Evolutionary conservation across 371 early-diverging fungal species (phyloP).

Genomic region (Mortierella sp.): DNA sequence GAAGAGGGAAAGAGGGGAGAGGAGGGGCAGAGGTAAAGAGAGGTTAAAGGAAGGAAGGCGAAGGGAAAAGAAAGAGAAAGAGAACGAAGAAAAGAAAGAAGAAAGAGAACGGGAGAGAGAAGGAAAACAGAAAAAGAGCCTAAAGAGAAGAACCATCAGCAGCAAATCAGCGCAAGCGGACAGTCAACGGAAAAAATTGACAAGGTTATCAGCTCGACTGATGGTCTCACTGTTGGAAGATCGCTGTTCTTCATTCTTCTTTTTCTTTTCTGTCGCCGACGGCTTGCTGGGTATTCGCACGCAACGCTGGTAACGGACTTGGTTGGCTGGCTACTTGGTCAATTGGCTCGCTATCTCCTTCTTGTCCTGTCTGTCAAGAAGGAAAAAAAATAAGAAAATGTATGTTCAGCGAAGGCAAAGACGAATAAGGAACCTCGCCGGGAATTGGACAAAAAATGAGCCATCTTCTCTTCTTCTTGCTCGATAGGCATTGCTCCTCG

Average conservation of each 20-base stretch:
- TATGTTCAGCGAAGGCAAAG: neutral
- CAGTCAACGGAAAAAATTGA: neutral
- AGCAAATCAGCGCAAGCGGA: neutral
- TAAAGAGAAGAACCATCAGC: neutral
- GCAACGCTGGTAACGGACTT: too few relatives aligned
- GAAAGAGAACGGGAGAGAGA: neutral
- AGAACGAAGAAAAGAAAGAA: neutral
- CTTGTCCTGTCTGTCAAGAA: neutral
- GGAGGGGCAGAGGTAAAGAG: neutral
- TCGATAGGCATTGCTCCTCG: neutral
- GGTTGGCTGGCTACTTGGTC: too few relatives aligned
- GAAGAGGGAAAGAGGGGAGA: neutral
- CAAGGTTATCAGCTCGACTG: neutral
- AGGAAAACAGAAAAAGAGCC: neutral
- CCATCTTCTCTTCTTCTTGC: neutral
- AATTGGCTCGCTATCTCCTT: too few relatives aligned
- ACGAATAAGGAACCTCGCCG: conserved; percentile 1
- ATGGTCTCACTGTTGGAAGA: neutral
- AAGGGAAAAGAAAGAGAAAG: neutral
- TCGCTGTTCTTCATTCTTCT: neutral
- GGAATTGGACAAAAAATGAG: neutral
- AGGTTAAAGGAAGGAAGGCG: neutral
- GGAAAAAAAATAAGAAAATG: neutral
- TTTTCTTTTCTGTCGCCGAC: neutral
- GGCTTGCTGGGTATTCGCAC: neutral